Evolutionary conservation across 768 basidiomycete genomes (phyloP), one percentile per base, ranked within the genome.

Genomic region (Leccinum subgranulosum): DNA sequence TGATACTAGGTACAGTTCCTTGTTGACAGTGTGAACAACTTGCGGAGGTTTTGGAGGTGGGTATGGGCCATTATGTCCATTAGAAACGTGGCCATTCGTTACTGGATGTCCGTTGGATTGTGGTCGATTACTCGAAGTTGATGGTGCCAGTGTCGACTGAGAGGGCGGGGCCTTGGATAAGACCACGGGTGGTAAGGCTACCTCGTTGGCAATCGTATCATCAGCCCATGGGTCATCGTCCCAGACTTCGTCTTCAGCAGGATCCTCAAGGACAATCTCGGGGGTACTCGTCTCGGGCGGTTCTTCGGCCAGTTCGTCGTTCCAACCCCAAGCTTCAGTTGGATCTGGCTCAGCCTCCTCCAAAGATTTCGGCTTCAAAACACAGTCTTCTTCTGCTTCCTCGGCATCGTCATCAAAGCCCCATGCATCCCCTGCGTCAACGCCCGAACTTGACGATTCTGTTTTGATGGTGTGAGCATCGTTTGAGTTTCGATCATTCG

Each of bases 221-320:
- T 88, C 85, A 46, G 73, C 80, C 90, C 88, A 90, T 3, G 87
- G 84, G 60, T 89, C 77, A 39, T 88, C 88, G 48, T 88, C 88
- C 81, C 85, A 86, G 15, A 76, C 69, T 29, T 71, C 74, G 53
- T 82, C 80, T 56, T 74, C 64, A 4, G 66, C 65, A 23, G 75
- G 71, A 17, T 60, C 70, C 11, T 70, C 69, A 8, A 66, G 51
- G 6, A 73, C 53, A 12, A 54, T 28, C 9, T 46, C 53, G 1
- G 49, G 53, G 23, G 19, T 27, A 5, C 47, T 52, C 15, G 76
- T 77, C 14, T 65, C 53, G 4, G 69, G 57, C 29, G 70, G 70
- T 46, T 64, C 72, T n/a, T 71, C 60, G n/a, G 57, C 43, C 23
- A 31, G 3, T 49, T 71, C 76, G 29, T 84, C 83, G 39, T 89